A percentile compares a stretch with the other conserved stretches of the same genome.
phyloP scores from a whole-genome alignment of 352 stramenopile genomes.

The Pythium angustatum region DNA sequence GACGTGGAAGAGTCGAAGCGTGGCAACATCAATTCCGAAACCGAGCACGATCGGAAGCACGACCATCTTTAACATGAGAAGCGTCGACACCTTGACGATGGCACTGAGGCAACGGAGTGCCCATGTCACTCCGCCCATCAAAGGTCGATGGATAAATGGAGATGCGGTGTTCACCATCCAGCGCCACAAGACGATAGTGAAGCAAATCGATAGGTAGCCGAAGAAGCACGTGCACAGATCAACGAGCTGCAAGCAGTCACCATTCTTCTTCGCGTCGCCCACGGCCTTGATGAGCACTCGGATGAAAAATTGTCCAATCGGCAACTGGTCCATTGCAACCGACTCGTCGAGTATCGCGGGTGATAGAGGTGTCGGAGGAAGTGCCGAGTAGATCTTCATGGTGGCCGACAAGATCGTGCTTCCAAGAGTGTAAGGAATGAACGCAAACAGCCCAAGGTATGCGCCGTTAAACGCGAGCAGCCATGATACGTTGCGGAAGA shows the following conservation, averaged over 20 bases:
- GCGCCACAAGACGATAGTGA: conserved; percentile 82
- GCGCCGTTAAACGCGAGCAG: conserved; percentile 96
- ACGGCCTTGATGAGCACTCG: conserved; percentile 59
- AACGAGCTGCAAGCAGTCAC: conserved; percentile 84
- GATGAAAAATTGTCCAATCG: conserved; percentile 44
- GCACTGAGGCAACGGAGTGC: conserved; percentile 77
- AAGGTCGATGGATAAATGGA: conserved; percentile 77
- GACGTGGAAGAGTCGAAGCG: conserved; percentile 88
- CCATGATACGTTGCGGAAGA: conserved; percentile 97
- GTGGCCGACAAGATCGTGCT: conserved; percentile 84
- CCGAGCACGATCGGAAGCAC: conserved; percentile 94
- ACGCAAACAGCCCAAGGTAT: conserved; percentile 96
- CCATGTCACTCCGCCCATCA: conserved; percentile 82
- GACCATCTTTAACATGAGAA: conserved; percentile 98
- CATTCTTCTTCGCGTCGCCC: conserved; percentile 55
- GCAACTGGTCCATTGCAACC: conserved; percentile 26
- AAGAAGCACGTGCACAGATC: conserved; percentile 80
- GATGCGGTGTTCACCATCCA: conserved; percentile 85
- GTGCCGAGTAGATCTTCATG: conserved; percentile 54
- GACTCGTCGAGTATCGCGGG: conserved; percentile 29
- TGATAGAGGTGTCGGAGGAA: conserved; percentile 38
- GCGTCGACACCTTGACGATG: conserved; percentile 94
- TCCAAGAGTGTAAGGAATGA: conserved; percentile 94
- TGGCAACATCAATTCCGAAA: conserved; percentile 92
- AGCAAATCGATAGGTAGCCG: conserved; percentile 83